Conservation (phyloP, 768 basidiomycete species). For the Lentinula aciculospora region DNA sequence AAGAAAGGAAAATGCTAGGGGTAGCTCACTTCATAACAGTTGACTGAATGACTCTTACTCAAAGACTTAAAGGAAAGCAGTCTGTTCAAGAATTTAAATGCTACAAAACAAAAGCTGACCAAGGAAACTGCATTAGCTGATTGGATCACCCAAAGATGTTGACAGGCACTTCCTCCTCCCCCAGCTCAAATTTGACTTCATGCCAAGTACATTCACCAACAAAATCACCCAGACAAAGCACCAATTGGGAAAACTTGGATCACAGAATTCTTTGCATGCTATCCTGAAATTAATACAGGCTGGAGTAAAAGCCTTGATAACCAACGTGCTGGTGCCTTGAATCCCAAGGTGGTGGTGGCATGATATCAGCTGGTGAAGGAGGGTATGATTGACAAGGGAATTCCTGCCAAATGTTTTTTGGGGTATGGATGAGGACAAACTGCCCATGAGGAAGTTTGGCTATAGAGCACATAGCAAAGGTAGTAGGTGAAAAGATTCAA, state of each 20-base stretch:
- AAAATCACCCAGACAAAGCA: constrained; percentile 9
- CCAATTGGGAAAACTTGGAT: constrained; percentile 22
- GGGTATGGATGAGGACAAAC: constrained; percentile 33
- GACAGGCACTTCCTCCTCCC: constrained; percentile 19
- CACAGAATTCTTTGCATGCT: constrained; percentile 18
- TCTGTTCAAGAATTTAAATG: background rate
- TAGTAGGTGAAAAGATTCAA: constrained; percentile 20
- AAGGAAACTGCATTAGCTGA: constrained; percentile 24
- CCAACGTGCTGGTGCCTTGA: constrained; percentile 21
- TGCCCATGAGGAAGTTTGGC: constrained; percentile 20
- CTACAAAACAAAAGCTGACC: constrained; percentile 21
- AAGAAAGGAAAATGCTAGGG: too few species aligned
- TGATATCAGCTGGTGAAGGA: constrained; percentile 19
- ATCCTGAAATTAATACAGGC: constrained; percentile 22
- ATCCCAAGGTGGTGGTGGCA: constrained; percentile 16
- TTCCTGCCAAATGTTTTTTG: constrained; percentile 21
- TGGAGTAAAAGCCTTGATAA: constrained; percentile 26
- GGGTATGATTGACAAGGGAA: constrained; percentile 14
- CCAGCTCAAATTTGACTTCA: constrained; percentile 11
- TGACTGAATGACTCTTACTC: background rate
- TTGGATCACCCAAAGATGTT: constrained; percentile 20
- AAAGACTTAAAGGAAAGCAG: constrained; percentile 13
- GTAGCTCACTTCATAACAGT: too few species aligned
- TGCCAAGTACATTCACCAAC: constrained; percentile 21
- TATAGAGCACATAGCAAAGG: constrained; percentile 21